These are phyloP conservation scores for Seiridium cupressi DNA, from an alignment of 2,329 filamentous ascomycete genomes.

Conservation along the genomic window DNA sequence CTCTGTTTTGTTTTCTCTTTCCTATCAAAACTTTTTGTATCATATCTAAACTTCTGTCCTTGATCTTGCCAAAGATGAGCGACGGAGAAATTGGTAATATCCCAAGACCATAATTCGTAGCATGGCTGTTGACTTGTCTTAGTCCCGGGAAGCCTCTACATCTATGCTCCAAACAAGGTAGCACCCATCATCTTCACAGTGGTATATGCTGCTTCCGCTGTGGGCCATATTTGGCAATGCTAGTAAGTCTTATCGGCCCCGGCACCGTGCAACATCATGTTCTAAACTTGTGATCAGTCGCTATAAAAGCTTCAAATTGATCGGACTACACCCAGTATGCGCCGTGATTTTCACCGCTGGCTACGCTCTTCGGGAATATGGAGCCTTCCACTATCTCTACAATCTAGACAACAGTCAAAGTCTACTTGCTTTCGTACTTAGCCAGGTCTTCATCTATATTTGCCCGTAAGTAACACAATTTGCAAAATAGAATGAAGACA, in stretches of 20 bases:
- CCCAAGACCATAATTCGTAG: too few species aligned
- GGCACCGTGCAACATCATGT: background rate
- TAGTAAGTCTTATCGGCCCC: constrained; percentile 22
- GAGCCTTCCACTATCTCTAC: constrained; percentile 46
- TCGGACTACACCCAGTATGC: constrained; percentile 48
- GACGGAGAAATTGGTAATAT: too few species aligned
- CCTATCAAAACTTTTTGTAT: too few species aligned
- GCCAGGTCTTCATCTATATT: constrained; percentile 1
- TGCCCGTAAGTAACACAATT: background rate
- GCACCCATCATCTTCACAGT: constrained; percentile 53
- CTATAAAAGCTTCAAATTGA: constrained; percentile 50
- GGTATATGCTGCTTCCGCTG: constrained; percentile 42
- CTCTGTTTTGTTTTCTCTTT: too few species aligned
- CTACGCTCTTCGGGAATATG: constrained; percentile 51
- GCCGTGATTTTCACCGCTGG: constrained; percentile 50
- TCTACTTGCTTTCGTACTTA: background rate
- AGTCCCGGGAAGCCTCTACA: constrained; percentile 29
- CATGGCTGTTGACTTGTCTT: background rate
- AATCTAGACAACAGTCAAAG: constrained; percentile 6
- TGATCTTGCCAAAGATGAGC: too few species aligned
- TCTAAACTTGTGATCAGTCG: constrained; percentile 32
- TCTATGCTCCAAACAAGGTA: constrained; percentile 53
- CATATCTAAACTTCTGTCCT: too few species aligned
- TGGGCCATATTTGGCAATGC: constrained; percentile 51
- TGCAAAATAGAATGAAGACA: too few species aligned